phyloP scores from a whole-genome alignment of 1,139 yeast species.

The Groenewaldozyma sp. region DNA sequence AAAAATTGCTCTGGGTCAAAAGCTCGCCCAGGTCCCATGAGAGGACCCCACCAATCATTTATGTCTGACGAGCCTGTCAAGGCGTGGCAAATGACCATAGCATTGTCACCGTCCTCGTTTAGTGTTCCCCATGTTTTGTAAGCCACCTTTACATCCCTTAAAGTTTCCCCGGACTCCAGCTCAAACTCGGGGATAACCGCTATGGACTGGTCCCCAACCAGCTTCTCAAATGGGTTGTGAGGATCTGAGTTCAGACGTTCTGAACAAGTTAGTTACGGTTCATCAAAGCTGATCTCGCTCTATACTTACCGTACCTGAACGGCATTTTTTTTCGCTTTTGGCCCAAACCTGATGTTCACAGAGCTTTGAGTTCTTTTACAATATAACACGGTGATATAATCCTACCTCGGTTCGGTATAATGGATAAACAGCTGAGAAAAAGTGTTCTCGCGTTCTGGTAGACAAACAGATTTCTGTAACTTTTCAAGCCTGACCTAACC shows the following conservation, averaged over 20 bases:
- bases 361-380: too few relatives aligned
- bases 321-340: too few relatives aligned
- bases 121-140: constrained; percentile 92
- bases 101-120: constrained; percentile 59
- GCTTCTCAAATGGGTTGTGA: constrained; percentile 58
- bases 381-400: too few relatives aligned
- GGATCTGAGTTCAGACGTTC: constrained; percentile 34
- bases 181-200: constrained; percentile 68
- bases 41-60: constrained; percentile 97
- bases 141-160: constrained; percentile 77
- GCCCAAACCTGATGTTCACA: too few relatives aligned
- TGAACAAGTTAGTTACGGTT: too few relatives aligned
- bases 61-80: constrained; percentile 93
- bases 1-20: constrained; percentile 86
- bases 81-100: constrained; percentile 86
- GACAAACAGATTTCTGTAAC: too few relatives aligned
- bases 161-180: constrained; percentile 74
- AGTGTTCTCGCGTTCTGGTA: too few relatives aligned
- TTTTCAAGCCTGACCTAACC: too few relatives aligned
- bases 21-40: constrained; percentile 76
- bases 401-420: too few relatives aligned
- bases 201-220: constrained; percentile 75
- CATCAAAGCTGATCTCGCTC: too few relatives aligned
- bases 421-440: too few relatives aligned
- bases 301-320: too few relatives aligned